Conservation (phyloP, 345 rosid species). For the Hibiscus mutabilis region DNA sequence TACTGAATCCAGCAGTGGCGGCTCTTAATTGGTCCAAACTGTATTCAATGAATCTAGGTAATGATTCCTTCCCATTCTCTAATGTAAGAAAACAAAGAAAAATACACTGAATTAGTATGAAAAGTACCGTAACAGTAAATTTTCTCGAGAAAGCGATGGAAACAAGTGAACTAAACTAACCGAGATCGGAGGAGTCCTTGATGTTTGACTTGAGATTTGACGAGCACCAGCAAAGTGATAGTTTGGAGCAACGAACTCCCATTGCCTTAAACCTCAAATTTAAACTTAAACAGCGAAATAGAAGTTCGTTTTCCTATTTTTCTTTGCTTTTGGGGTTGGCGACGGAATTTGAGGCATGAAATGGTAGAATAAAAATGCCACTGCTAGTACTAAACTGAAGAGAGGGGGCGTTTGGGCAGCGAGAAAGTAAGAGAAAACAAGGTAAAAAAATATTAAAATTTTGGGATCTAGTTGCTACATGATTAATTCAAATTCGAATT, state of each 20-base stretch:
- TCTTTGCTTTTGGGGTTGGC: slow-evolving; percentile 9
- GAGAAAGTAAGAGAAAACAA: slow-evolving; percentile 22
- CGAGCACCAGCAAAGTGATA: slow-evolving; percentile 85
- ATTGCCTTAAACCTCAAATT: slow-evolving; percentile 28
- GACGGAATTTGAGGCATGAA: slow-evolving; percentile 16
- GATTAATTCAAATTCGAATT: too few relatives aligned
- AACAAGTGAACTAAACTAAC: slow-evolving; percentile 27
- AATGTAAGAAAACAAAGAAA: slow-evolving; percentile 4
- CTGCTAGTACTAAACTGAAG: slow-evolving; percentile 19
- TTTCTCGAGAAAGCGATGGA: slow-evolving; percentile 27
- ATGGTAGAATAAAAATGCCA: slow-evolving; percentile 14
- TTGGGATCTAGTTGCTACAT: too few relatives aligned
- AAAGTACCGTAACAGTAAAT: neutral
- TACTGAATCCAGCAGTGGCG: slow-evolving; percentile 56
- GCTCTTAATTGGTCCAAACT: slow-evolving; percentile 56
- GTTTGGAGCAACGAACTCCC: slow-evolving; percentile 92
- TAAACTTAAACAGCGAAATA: neutral
- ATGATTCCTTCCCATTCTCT: slow-evolving; percentile 51
- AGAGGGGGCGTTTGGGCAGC: slow-evolving; percentile 32
- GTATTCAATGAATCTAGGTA: slow-evolving; percentile 59
- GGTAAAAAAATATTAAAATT: too few relatives aligned
- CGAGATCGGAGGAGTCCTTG: slow-evolving; percentile 64
- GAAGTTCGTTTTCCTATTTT: neutral
- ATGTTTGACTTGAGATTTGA: slow-evolving; percentile 58
- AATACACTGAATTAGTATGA: neutral